Evolutionary conservation across 2,329 filamentous ascomycete genomes (phyloP).

Genomic region (Nannizzia gypsea): DNA sequence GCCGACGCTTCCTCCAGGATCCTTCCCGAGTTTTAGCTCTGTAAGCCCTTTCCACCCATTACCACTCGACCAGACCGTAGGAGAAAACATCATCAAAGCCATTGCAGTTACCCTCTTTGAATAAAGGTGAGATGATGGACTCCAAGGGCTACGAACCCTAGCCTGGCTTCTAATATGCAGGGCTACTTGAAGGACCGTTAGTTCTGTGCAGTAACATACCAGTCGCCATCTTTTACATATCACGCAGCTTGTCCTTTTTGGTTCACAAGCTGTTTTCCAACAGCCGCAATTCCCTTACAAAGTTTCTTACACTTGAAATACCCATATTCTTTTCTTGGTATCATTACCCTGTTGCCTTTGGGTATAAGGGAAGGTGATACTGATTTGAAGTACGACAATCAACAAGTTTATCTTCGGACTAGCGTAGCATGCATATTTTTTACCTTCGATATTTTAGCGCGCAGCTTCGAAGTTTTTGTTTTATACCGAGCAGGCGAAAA

Average conservation of each 20-base stretch:
- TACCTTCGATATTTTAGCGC: neutral
- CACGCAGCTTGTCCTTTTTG: neutral
- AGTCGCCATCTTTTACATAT: constrained; percentile 1
- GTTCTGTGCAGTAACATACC: neutral
- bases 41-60: constrained; percentile 19
- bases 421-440: neutral
- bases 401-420: neutral
- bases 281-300: neutral
- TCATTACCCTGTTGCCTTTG: neutral
- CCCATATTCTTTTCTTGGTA: constrained; percentile 3
- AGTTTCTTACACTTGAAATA: neutral
- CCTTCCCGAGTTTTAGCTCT: constrained; percentile 35
- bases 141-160: neutral
- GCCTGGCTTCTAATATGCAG: neutral
- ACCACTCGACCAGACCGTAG: neutral
- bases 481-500: neutral
- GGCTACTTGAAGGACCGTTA: neutral
- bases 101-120: neutral
- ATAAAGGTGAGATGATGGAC: neutral
- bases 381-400: neutral
- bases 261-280: neutral
- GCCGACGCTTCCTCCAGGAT: constrained; percentile 39
- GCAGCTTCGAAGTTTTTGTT: neutral
- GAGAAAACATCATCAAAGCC: neutral
- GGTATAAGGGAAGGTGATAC: neutral